Conservation (phyloP, 495 filamentous ascomycete species). For the Neurospora sp. region DNA sequence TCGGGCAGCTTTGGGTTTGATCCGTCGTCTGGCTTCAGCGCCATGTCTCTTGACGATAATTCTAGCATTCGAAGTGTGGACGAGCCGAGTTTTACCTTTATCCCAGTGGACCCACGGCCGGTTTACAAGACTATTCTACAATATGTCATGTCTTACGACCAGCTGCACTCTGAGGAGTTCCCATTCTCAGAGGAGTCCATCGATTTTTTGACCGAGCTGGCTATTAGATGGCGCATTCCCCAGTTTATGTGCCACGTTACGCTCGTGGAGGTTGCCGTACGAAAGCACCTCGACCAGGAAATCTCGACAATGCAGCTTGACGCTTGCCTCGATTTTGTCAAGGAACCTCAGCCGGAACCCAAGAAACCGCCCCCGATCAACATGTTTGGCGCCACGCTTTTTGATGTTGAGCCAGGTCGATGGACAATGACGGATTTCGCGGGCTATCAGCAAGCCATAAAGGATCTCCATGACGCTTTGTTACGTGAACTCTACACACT, state of each 20-base stretch:
- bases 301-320: constrained; percentile 73
- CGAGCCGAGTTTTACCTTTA: constrained; percentile 64
- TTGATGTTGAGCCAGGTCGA: constrained; percentile 34
- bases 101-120: constrained; percentile 72
- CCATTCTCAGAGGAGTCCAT: constrained; percentile 72
- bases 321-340: constrained; percentile 69
- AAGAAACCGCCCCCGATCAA: constrained; percentile 39
- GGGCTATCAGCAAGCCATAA: constrained; percentile 63
- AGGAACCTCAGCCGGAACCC: constrained; percentile 51
- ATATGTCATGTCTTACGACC: constrained; percentile 57
- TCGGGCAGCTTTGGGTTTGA: constrained; percentile 56
- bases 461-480: constrained; percentile 68
- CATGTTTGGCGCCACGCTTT: constrained; percentile 28
- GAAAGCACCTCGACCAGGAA: constrained; percentile 80
- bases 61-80: constrained; percentile 40
- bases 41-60: constrained; percentile 53
- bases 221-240: constrained; percentile 83
- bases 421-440: constrained; percentile 80
- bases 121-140: constrained; percentile 71
- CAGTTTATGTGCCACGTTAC: constrained; percentile 68
- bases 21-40: constrained; percentile 66
- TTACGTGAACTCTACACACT: constrained; percentile 80
- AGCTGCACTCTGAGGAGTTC: constrained; percentile 41
- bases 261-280: constrained; percentile 73
- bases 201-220: constrained; percentile 77